Evolutionary conservation across 306 rosid species (phyloP).

Genomic region (Canavalia gladiata): DNA sequence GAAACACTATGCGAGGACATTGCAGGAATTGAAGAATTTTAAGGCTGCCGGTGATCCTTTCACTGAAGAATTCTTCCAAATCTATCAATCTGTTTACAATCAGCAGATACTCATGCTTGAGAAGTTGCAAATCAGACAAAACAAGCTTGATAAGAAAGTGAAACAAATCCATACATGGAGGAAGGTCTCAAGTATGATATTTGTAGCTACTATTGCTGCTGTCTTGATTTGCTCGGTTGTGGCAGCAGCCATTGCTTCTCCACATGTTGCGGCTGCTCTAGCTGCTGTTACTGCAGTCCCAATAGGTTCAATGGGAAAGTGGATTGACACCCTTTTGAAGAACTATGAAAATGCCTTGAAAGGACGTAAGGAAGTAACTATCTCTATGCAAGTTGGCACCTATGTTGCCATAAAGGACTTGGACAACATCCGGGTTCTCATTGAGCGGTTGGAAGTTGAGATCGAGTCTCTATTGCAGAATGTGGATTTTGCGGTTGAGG

Average conservation of each 20-base stretch:
- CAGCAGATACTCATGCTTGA: slow-evolving; percentile 78
- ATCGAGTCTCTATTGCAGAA: slow-evolving; percentile 61
- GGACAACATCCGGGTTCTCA: slow-evolving; percentile 75
- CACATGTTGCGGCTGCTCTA: slow-evolving; percentile 80
- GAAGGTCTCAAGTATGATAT: slow-evolving; percentile 76
- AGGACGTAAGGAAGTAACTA: slow-evolving; percentile 71
- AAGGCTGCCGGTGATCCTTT: slow-evolving; percentile 86
- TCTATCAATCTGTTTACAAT: slow-evolving; percentile 64
- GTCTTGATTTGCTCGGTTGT: slow-evolving; percentile 89
- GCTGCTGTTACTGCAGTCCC: slow-evolving; percentile 86
- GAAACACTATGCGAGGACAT: slow-evolving; percentile 57
- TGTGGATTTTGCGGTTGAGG: slow-evolving; percentile 74
- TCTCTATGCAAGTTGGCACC: slow-evolving; percentile 82
- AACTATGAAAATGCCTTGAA: slow-evolving; percentile 77
- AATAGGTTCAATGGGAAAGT: slow-evolving; percentile 85
- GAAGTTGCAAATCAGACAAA: slow-evolving; percentile 65
- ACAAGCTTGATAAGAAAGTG: slow-evolving; percentile 75
- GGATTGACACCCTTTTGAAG: slow-evolving; percentile 82
- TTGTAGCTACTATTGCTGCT: slow-evolving; percentile 77
- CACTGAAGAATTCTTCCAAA: slow-evolving; percentile 75
- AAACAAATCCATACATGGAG: slow-evolving; percentile 67
- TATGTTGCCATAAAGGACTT: slow-evolving; percentile 85
- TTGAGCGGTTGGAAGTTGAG: slow-evolving; percentile 69
- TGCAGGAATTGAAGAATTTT: slow-evolving; percentile 71
- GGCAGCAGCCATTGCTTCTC: slow-evolving; percentile 89